Conservation (phyloP, 805 yeast species). For the Pichia rugopelliculosa region DNA sequence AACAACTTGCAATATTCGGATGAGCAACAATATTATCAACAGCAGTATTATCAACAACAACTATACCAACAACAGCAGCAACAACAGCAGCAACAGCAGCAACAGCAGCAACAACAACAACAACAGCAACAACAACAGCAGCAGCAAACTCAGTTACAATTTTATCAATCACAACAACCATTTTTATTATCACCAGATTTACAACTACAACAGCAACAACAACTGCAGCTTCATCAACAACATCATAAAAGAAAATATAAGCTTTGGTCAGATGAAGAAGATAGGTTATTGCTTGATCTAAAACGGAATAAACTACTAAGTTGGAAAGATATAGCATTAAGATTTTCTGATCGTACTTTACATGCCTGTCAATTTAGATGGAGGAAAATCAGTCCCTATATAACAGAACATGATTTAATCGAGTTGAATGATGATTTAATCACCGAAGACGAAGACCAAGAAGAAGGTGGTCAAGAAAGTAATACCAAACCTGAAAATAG, state of each 20-base stretch:
- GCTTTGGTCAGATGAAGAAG: slow-evolving; percentile 14
- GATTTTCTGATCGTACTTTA: slow-evolving; percentile 11
- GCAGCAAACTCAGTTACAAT: background rate
- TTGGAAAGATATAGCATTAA: slow-evolving; percentile 13
- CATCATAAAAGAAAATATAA: slow-evolving; percentile 9
- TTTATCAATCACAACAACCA: background rate
- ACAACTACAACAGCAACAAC: background rate
- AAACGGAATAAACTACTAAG: slow-evolving; percentile 6
- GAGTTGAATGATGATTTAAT: background rate
- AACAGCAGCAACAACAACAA: background rate
- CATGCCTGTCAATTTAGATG: slow-evolving; percentile 17
- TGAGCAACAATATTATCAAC: background rate
- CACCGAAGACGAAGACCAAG: background rate
- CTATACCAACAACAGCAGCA: background rate
- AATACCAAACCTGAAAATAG: no score
- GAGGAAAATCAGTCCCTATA: slow-evolving; percentile 10
- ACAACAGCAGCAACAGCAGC: background rate
- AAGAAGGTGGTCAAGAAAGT: background rate
- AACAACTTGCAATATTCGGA: background rate
- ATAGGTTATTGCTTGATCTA: slow-evolving; percentile 5
- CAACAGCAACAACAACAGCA: background rate
- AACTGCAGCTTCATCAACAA: background rate
- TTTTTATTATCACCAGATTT: background rate
- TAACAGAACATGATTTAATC: background rate
- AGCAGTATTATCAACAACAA: background rate